Conservation (phyloP, 2,329 filamentous ascomycete genomes). For the Scytalidium lignicola region DNA sequence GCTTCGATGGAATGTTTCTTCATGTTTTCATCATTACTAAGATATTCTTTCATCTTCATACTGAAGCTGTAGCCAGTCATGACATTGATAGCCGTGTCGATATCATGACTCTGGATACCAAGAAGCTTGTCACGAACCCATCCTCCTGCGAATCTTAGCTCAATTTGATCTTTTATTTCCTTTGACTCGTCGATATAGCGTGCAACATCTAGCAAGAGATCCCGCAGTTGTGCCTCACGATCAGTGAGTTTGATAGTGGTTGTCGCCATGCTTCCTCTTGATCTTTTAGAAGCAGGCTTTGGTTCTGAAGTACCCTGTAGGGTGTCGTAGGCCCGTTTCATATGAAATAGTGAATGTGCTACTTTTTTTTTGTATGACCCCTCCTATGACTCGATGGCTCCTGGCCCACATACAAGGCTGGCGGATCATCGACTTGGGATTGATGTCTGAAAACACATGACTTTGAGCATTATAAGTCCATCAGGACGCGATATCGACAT, state of each 20-base stretch:
- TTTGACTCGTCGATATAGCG: constrained; percentile 54
- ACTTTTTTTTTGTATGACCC: neutral
- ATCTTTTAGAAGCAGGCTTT: constrained; percentile 6
- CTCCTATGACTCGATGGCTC: neutral
- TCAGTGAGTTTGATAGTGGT: constrained; percentile 53
- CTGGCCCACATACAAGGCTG: neutral
- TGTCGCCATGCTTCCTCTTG: constrained; percentile 16
- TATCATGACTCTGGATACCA: constrained; percentile 67
- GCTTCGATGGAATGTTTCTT: constrained; percentile 53
- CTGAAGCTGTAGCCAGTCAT: constrained; percentile 80
- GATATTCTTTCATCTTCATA: constrained; percentile 62
- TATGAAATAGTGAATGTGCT: neutral
- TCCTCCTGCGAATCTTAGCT: constrained; percentile 75
- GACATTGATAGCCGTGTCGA: constrained; percentile 78
- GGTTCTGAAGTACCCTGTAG: neutral
- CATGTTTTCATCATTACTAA: constrained; percentile 53
- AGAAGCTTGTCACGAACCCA: constrained; percentile 86
- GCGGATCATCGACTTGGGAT: neutral
- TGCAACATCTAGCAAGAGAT: constrained; percentile 79
- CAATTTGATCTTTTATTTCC: constrained; percentile 47
- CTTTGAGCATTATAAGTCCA: neutral
- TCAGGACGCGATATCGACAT: neutral
- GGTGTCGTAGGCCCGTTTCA: neutral
- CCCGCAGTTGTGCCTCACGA: constrained; percentile 66
- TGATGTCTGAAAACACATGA: neutral